A percentile compares a stretch with the other conserved stretches of the same genome.
Evolutionary conservation across 2,329 filamentous ascomycete genomes (phyloP).

Genomic region (Alternaria conjuncta): DNA sequence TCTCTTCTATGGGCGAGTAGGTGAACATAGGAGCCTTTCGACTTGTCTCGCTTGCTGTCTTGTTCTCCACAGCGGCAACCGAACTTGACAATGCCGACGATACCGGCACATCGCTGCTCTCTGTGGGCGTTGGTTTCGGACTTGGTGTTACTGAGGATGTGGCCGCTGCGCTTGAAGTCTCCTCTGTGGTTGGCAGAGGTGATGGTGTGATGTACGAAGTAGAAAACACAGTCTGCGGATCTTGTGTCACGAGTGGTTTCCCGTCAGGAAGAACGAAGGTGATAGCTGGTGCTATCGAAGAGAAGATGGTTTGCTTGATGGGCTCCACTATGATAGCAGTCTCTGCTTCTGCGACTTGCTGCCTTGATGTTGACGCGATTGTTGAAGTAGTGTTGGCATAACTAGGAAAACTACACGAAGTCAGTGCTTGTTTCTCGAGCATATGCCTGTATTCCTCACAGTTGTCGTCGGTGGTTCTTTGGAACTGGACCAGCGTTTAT

Average conservation of each 20-base stretch:
- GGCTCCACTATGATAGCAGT: slow-evolving; percentile 45
- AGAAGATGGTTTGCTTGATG: slow-evolving; percentile 37
- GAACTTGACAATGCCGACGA: slow-evolving; percentile 17
- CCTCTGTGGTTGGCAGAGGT: slow-evolving; percentile 16
- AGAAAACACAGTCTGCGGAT: slow-evolving; percentile 35
- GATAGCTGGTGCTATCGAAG: slow-evolving; percentile 33
- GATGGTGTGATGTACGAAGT: slow-evolving; percentile 41
- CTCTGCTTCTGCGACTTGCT: slow-evolving; percentile 30
- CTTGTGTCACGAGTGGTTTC: slow-evolving; percentile 38
- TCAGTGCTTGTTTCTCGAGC: slow-evolving; percentile 13
- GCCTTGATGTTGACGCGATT: slow-evolving; percentile 9
- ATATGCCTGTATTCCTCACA: slow-evolving; percentile 29
- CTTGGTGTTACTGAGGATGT: slow-evolving; percentile 7
- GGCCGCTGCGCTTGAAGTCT: slow-evolving; percentile 16
- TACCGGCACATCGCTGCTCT: slow-evolving; percentile 7
- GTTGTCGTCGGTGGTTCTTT: slow-evolving; percentile 28
- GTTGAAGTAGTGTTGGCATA: slow-evolving; percentile 31
- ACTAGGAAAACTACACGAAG: slow-evolving; percentile 28
- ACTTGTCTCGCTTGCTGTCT: slow-evolving; percentile 19
- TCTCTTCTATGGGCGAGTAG: slow-evolving; percentile 29
- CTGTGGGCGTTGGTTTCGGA: slow-evolving; percentile 8
- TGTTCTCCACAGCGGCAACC: slow-evolving; percentile 19
- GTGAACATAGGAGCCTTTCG: slow-evolving; percentile 29
- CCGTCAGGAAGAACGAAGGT: slow-evolving; percentile 43
- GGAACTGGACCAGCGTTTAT: slow-evolving; percentile 46